Evolutionary conservation across 257 asterid species (phyloP), one percentile per base, ranked within the genome.

Genomic region (Lithospermum erythrorhizon): DNA sequence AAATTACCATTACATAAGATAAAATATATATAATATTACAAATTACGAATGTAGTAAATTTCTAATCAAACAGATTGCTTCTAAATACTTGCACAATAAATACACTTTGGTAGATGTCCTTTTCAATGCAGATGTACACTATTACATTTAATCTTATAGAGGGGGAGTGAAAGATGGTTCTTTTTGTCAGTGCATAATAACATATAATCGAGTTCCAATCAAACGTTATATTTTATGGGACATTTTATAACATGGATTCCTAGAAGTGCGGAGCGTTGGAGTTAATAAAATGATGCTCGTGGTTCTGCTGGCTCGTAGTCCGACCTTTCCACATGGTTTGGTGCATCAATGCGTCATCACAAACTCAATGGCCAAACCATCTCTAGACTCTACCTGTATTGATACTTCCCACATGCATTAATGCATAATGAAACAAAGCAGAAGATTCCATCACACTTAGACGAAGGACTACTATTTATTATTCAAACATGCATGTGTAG

Each of bases 291-390:
- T 27, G 24, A 41, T 57, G 24, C n/a, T 59, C 49, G 47, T 23
- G 53, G 49, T 53, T 59, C 21, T 56, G 73, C 41, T 53, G 22
- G 69, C 72, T 21, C 55, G 1, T 3, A 52, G 32, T 52, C 73
- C 71, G 59, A 75, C 68, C 68, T 67, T 56, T 29, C 57, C 79
- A 74, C 79, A 55, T 74, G 79, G 61, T 62, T 55, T 49, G 63
- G 60, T 55, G 14, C 59, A 13, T 55, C 17, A 24, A 24, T 55
- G 59, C 30, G 30, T 55, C 56, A 53, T 53, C 14, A 0, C 56
- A 5, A 6, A 53, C 56, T 21, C 21, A 53, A 53, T 17, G 9
- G 18, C 56, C 45, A 9, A 27, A 55, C 8, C 25, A 55, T 21
- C 59, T n/a, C n/a, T n/a, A n/a, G n/a, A n/a, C n/a, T n/a, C n/a